Evolutionary conservation across 2,329 filamentous ascomycete genomes (phyloP).

Genomic region (Paracoccidioides brasiliensis): DNA sequence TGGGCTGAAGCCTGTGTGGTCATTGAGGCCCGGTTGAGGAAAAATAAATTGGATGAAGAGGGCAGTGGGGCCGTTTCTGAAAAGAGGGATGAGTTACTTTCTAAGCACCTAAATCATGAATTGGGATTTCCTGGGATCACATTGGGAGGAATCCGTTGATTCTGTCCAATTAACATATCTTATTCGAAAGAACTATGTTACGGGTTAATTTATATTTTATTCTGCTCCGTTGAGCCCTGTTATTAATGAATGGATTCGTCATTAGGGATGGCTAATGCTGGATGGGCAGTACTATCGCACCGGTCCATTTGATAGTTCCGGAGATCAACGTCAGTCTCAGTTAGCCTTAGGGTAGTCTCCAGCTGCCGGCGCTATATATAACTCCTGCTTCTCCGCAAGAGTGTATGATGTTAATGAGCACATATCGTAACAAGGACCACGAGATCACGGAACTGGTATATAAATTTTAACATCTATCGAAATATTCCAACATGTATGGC

Average conservation of each 20-base stretch:
- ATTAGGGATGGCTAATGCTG: too few species aligned
- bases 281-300: too few species aligned
- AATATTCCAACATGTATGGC: not conserved
- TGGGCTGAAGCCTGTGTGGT: slow-evolving; percentile 30
- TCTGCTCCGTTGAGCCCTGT: too few species aligned
- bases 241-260: too few species aligned
- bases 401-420: too few species aligned
- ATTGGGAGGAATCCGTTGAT: not conserved
- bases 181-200: too few species aligned
- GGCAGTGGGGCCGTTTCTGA: not conserved
- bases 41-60: slow-evolving; percentile 16
- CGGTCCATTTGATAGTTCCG: too few species aligned
- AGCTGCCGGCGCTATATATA: too few species aligned
- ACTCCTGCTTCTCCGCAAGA: too few species aligned
- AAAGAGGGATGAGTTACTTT: slow-evolving; percentile 1
- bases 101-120: not conserved
- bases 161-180: not conserved
- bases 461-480: not conserved
- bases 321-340: too few species aligned
- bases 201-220: not conserved
- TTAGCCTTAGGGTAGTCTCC: too few species aligned
- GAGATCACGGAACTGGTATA: not conserved
- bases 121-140: slow-evolving; percentile 2
- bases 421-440: too few species aligned
- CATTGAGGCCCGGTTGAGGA: slow-evolving; percentile 22